Evolutionary conservation across 306 rosid species (phyloP).

Genomic region (Rosa lucieae): DNA sequence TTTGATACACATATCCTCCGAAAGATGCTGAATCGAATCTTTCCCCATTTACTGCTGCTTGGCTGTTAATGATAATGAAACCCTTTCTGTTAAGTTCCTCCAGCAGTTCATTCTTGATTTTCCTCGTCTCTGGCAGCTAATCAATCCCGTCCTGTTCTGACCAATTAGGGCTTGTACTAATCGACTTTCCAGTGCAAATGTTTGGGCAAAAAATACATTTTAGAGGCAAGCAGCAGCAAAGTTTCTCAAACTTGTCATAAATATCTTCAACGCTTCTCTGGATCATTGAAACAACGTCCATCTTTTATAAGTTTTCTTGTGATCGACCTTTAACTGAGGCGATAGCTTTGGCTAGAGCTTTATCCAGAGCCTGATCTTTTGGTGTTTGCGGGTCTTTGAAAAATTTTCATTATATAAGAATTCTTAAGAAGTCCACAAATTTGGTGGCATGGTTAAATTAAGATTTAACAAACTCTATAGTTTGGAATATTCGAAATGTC

Average conservation of each 20-base stretch:
- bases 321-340: too few species aligned
- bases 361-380: too few species aligned
- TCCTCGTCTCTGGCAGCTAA: background rate
- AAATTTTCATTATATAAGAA: too few species aligned
- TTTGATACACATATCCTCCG: conserved; percentile 77
- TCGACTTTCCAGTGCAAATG: background rate
- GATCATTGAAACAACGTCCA: background rate
- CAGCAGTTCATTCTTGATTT: too few species aligned
- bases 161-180: background rate
- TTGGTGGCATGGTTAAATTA: too few species aligned
- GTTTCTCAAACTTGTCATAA: background rate
- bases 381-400: too few species aligned
- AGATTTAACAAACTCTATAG: too few species aligned
- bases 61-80: background rate
- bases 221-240: background rate
- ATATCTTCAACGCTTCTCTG: background rate
- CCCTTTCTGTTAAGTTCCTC: background rate
- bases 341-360: too few species aligned
- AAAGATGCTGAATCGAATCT: background rate
- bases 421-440: too few species aligned
- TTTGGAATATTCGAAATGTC: too few species aligned
- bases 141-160: background rate
- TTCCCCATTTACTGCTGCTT: background rate
- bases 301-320: background rate
- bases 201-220: background rate